Evolutionary conservation across 108 stramenopile genomes (phyloP).

Genomic region (Chaetoceros muelleri): DNA sequence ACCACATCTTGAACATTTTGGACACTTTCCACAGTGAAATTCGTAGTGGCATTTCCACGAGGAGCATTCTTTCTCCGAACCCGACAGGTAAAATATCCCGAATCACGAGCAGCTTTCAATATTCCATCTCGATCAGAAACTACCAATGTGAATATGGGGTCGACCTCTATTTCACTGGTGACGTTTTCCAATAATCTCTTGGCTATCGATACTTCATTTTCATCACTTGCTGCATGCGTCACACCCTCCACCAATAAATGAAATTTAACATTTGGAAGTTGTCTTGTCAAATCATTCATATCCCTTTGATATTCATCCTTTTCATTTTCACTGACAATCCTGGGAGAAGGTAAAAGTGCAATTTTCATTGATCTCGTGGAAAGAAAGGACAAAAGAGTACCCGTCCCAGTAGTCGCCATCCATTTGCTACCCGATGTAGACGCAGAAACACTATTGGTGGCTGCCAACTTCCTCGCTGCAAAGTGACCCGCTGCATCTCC

Average conservation of each 20-base stretch:
- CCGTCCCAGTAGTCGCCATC: conserved; percentile 69
- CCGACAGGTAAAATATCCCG: conserved; percentile 64
- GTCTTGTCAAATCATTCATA: conserved; percentile 44
- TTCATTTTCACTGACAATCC: conserved; percentile 12
- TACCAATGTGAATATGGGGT: conserved; percentile 32
- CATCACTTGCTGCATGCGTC: too few species aligned
- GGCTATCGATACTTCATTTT: conserved; percentile 12
- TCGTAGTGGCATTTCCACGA: conserved; percentile 63
- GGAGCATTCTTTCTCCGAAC: conserved; percentile 43
- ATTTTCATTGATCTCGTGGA: conserved; percentile 62
- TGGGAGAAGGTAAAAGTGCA: conserved; percentile 51
- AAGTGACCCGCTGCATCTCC: conserved; percentile 71
- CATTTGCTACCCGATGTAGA: conserved; percentile 30
- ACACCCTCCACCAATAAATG: conserved; percentile 25
- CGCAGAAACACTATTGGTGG: conserved; percentile 2
- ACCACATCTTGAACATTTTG: conserved; percentile 55
- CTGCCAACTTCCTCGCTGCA: conserved; percentile 49
- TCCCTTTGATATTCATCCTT: conserved; percentile 18
- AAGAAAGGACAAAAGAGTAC: conserved; percentile 46
- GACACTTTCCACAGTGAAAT: conserved; percentile 48
- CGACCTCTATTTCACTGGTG: conserved; percentile 27
- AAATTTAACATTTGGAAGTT: conserved; percentile 44
- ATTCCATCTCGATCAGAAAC: conserved; percentile 74
- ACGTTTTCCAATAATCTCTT: conserved; percentile 1
- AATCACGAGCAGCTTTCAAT: conserved; percentile 53